phyloP scores from a whole-genome alignment of 2,329 filamentous ascomycete genomes.

The Nothophaeocryptopus gaeumannii region DNA sequence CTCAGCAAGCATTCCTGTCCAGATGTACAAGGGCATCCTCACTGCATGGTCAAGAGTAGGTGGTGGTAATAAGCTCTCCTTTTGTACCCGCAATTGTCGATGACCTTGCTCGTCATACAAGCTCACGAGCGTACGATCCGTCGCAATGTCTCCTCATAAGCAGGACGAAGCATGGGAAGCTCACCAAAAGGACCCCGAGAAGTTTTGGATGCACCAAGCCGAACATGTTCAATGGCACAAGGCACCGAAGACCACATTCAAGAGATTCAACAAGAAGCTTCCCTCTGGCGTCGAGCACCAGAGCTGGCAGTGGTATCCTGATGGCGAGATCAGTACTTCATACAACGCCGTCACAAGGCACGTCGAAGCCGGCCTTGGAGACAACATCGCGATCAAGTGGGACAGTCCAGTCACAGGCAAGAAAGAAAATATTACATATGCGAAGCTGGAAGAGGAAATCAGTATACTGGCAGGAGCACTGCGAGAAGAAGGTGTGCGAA shows the following conservation, averaged over 20 bases:
- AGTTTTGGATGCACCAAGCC: constrained; percentile 50
- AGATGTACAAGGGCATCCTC: too few species aligned
- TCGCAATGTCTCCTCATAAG: constrained; percentile 27
- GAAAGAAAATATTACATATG: constrained; percentile 73
- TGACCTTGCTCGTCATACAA: too few species aligned
- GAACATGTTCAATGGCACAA: constrained; percentile 77
- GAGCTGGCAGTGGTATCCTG: constrained; percentile 87
- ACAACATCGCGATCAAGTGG: constrained; percentile 74
- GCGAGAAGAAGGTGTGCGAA: constrained; percentile 74
- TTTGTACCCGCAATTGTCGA: too few species aligned
- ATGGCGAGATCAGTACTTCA: constrained; percentile 83
- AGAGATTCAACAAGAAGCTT: constrained; percentile 61
- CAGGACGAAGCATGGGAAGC: constrained; percentile 37
- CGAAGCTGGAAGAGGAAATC: constrained; percentile 72
- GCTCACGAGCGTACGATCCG: too few species aligned
- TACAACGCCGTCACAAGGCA: constrained; percentile 84
- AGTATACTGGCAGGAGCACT: constrained; percentile 78
- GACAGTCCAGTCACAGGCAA: constrained; percentile 78
- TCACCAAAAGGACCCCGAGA: constrained; percentile 33
- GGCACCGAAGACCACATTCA: constrained; percentile 63
- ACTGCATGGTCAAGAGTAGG: too few species aligned
- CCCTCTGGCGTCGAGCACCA: constrained; percentile 62
- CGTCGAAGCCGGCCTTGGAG: constrained; percentile 73
- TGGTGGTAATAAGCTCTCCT: too few species aligned
- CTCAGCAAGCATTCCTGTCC: too few species aligned